phyloP scores from a whole-genome alignment of 176 grass and related monocot genomes.

The bread wheat (Triticum aestivum) region DNA sequence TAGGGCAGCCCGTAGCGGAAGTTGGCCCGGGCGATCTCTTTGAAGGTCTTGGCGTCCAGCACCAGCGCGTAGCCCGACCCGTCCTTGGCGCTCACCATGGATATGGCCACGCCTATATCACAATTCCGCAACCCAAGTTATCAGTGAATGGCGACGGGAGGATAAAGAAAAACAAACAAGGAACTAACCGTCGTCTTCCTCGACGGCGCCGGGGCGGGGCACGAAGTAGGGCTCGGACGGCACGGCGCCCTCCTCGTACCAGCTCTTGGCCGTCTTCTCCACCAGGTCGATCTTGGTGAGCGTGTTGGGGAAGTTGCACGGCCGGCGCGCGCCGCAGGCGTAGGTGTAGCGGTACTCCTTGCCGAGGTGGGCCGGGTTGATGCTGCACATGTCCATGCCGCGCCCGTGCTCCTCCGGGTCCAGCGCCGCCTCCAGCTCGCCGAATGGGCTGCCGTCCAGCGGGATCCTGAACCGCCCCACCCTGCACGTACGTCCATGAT shows the following conservation, averaged over 20 bases:
- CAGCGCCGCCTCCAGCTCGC: conserved; percentile 68
- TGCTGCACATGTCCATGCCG: conserved; percentile 97
- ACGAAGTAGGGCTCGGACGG: conserved; percentile 96
- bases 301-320: conserved; percentile 99
- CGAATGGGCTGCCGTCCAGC: conserved; percentile 72
- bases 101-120: conserved; percentile 73
- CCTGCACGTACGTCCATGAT: neutral
- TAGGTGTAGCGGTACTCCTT: conserved; percentile 88
- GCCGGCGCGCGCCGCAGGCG: conserved; percentile 79
- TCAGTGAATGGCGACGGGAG: neutral
- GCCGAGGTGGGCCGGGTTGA: conserved; percentile 77
- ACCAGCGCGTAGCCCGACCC: conserved; percentile 81
- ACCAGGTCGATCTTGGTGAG: conserved; percentile 91
- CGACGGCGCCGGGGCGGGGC: conserved; percentile 63
- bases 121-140: neutral
- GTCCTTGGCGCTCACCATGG: conserved; percentile 82
- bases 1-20: conserved; percentile 97
- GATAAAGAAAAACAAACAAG: no score
- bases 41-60: conserved; percentile 71
- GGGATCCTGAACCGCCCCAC: conserved; percentile 94
- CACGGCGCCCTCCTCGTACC: conserved; percentile 87
- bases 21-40: conserved; percentile 78
- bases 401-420: conserved; percentile 83
- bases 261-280: conserved; percentile 80
- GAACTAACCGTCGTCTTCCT: conserved; percentile 88